These are phyloP conservation scores for Cyberlindnera xylosilytica DNA, from an alignment of 805 yeast species.

Conservation along the genomic window DNA sequence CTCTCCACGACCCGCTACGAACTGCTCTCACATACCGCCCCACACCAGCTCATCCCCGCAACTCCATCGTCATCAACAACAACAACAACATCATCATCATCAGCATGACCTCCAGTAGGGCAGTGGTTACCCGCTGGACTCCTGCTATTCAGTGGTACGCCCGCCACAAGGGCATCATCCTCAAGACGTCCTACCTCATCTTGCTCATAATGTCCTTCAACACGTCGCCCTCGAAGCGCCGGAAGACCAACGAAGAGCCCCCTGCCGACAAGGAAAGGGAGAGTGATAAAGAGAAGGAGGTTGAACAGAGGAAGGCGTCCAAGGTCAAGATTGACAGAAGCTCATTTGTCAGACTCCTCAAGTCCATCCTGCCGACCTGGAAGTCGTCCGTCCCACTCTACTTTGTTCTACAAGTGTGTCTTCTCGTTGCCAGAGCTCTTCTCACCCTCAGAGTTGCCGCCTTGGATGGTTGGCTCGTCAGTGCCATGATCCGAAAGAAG, in stretches of 20 bases:
- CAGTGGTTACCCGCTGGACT: slow-evolving; percentile 4
- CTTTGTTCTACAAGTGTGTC: slow-evolving; percentile 26
- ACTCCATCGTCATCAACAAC: too few species aligned
- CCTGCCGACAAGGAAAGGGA: neutral
- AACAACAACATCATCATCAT: too few species aligned
- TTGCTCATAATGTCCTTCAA: slow-evolving; percentile 25
- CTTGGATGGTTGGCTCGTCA: slow-evolving; percentile 81
- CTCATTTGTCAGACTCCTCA: slow-evolving; percentile 14
- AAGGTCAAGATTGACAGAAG: slow-evolving; percentile 10
- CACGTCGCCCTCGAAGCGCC: slow-evolving; percentile 13
- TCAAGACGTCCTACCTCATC: slow-evolving; percentile 27
- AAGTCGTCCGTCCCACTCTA: slow-evolving; percentile 24
- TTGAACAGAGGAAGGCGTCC: neutral
- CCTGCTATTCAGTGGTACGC: slow-evolving; percentile 23
- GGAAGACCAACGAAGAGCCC: slow-evolving; percentile 1
- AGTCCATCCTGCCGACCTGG: slow-evolving; percentile 24
- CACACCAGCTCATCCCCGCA: too few species aligned
- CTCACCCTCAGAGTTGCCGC: slow-evolving; percentile 80
- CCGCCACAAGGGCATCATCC: slow-evolving; percentile 25
- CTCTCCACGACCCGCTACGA: too few species aligned
- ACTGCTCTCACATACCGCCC: too few species aligned
- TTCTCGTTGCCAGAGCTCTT: slow-evolving; percentile 65
- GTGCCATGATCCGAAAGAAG: slow-evolving; percentile 69
- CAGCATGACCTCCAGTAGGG: too few species aligned
- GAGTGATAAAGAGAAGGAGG: slow-evolving; percentile 1